Conservation (phyloP, 352 stramenopile species). For the Pythium rishiriense region DNA sequence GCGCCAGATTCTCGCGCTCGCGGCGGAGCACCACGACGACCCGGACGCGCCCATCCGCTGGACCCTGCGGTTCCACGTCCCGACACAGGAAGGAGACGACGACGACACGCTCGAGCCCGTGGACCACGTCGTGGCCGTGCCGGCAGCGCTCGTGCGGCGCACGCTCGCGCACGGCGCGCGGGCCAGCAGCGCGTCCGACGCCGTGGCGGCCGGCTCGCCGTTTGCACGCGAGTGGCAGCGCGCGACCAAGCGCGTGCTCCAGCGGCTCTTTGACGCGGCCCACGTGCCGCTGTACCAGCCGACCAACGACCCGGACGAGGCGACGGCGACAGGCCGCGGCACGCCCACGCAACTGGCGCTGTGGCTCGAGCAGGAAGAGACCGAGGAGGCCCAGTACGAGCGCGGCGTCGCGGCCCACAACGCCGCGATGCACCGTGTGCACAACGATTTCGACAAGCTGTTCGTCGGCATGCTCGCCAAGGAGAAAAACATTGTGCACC, state of each 20-base stretch:
- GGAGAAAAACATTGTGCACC: constrained; percentile 80
- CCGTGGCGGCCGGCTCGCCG: constrained; percentile 38
- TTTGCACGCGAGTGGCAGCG: constrained; percentile 72
- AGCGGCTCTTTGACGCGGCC: constrained; percentile 61
- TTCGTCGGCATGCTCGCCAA: constrained; percentile 64
- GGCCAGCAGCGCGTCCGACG: constrained; percentile 33
- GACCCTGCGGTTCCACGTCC: constrained; percentile 58
- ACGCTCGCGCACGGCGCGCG: constrained; percentile 47
- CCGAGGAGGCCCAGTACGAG: constrained; percentile 36
- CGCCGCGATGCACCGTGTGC: constrained; percentile 36
- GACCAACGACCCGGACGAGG: constrained; percentile 9
- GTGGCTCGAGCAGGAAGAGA: constrained; percentile 53
- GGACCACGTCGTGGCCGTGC: constrained; percentile 55
- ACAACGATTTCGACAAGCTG: constrained; percentile 55
- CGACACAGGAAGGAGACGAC: constrained; percentile 11
- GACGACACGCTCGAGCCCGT: constrained; percentile 15
- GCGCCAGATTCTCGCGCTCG: constrained; percentile 48
- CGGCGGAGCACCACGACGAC: constrained; percentile 24
- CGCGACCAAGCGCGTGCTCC: constrained; percentile 55
- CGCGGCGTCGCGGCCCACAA: constrained; percentile 46
- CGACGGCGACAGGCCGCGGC: not conserved
- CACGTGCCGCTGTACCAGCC: constrained; percentile 42
- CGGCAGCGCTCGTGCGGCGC: constrained; percentile 46
- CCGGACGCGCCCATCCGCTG: constrained; percentile 43
- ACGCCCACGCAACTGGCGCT: constrained; percentile 39